Evolutionary conservation across 23 red algal species (phyloP), one percentile per base, ranked within the genome.

Genomic region (Gracilaria gracilis): DNA sequence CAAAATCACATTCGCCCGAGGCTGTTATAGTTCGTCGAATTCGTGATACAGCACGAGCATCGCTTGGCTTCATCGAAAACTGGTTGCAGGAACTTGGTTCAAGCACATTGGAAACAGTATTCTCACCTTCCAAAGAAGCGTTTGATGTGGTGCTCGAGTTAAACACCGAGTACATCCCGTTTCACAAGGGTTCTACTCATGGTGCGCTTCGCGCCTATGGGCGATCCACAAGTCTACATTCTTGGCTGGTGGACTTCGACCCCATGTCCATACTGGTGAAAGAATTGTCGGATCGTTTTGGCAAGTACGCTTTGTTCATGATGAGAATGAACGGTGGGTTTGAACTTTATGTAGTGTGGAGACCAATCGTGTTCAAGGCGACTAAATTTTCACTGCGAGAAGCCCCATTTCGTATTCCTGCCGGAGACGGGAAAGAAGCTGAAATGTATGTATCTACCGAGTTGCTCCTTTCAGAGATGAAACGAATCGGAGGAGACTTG

Each of bases 321-420:
- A 65, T 81, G 65, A 61, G 85, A 62, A 71, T 70, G 19, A 25
- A 57, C 29, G 84, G 71, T 38, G 61, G 92, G 20, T 16, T 19
- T 20, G 44, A 69, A 35, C 46, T 94, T 28, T 87, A 31, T 42
- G 82, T 88, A 12, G 92, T 94, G 24, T 94, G 83, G 92, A 38
- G 83, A 32, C 89, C 89, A 31, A 28, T 33, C 8, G 89, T 64
- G 35, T 58, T 49, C n/a, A 76, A 57, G 34, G 25, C 25, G 4
- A 34, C 44, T 25, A 74, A 71, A 33, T 92, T 92, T 42, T 82
- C 89, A 31, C 61, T 92, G 33, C 31, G 73, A 29, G 73, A 80
- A 47, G 84, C 84, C 9, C 84, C 84, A 40, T 87, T 76, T 58
- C 84, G 84, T 73, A 42, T 58, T 57, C 82, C 82, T 38, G 25